Evolutionary conservation across 2,329 filamentous ascomycete genomes (phyloP), one percentile per base, ranked within the genome.

Genomic region (Xylariales sp.): DNA sequence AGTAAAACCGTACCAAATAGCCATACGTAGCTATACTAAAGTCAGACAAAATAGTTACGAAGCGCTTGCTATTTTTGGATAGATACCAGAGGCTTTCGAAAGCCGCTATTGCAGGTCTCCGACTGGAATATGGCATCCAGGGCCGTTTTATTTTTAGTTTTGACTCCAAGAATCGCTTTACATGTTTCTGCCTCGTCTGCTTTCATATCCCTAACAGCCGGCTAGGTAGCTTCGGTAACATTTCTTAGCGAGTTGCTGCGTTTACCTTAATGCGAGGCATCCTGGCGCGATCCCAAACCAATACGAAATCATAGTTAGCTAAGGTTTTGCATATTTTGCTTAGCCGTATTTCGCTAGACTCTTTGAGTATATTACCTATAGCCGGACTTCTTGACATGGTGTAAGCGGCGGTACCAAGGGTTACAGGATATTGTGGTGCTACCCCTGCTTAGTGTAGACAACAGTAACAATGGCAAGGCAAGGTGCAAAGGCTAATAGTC

Each of bases 61-160:
- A 61, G 14, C 12, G 34, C 34, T 61, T 39, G 34, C 41, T 16
- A 9, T 61, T 28, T n/a, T 61, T 41, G 34, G 46, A 61, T 5
- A 50, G 8, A 53, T 61, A 23, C 48, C 48, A 43, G 1, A 61
- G 39, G 23, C 52, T 32, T 23, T 61, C 58, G 7, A 61, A 39
- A 18, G n/a, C 34, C 7, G 32, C 58, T 53, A 61, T 61, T 61
- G 23, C 58, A 39, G 52, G 58, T 1, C 18, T 30, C 9, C 18
- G 48, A 53, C 58, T 28, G 3, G 58, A 61, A 52, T 61, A 61
- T 5, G 58, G 58, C 48, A 50, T 53, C 58, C 58, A 61, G 0
- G n/a, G n/a, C 18, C 7, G 18, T 18, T 49, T 48, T 58, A 36
- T n/a, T 36, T 48, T 16, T 39, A 36, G 4, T 18, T 56, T 16